Evolutionary conservation across 2,329 filamentous ascomycete genomes (phyloP).

Genomic region (Coniella vitis): DNA sequence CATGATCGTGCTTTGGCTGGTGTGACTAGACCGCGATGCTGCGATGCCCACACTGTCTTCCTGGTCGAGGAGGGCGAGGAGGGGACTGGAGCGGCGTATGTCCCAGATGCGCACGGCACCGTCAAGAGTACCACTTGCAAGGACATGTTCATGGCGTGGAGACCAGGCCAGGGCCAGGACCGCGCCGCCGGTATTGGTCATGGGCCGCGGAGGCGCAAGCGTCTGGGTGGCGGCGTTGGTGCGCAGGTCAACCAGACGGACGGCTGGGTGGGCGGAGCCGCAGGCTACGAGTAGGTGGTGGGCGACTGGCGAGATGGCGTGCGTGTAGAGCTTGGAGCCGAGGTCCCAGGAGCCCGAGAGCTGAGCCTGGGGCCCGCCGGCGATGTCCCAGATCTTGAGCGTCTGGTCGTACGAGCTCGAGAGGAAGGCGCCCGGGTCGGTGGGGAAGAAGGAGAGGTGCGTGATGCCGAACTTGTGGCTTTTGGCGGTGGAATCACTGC

Average conservation of each 20-base stretch:
- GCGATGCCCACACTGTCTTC: slow-evolving; percentile 71
- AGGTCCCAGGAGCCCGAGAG: slow-evolving; percentile 63
- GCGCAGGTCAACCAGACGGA: slow-evolving; percentile 79
- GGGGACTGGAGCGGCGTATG: slow-evolving; percentile 68
- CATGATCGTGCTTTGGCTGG: too few relatives aligned
- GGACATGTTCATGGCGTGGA: slow-evolving; percentile 67
- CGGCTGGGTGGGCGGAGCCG: slow-evolving; percentile 76
- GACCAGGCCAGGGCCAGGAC: slow-evolving; percentile 74
- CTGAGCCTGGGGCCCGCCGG: slow-evolving; percentile 45
- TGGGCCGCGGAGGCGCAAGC: slow-evolving; percentile 54
- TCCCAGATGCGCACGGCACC: slow-evolving; percentile 84
- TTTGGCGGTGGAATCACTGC: slow-evolving; percentile 26
- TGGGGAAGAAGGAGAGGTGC: slow-evolving; percentile 70
- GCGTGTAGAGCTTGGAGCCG: slow-evolving; percentile 64
- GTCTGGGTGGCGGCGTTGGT: slow-evolving; percentile 71
- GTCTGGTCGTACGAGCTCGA: slow-evolving; percentile 73
- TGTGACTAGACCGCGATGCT: slow-evolving; percentile 29
- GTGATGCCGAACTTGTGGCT: slow-evolving; percentile 66
- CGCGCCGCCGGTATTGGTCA: slow-evolving; percentile 40
- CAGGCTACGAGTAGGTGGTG: slow-evolving; percentile 75
- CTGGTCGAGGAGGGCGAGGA: slow-evolving; percentile 72
- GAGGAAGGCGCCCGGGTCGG: slow-evolving; percentile 68
- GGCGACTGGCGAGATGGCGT: slow-evolving; percentile 69
- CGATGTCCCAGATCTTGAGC: slow-evolving; percentile 66
- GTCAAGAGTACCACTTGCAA: slow-evolving; percentile 80